Conservation (phyloP, 2,329 filamentous ascomycete species). For the Diaporthe sp. region DNA sequence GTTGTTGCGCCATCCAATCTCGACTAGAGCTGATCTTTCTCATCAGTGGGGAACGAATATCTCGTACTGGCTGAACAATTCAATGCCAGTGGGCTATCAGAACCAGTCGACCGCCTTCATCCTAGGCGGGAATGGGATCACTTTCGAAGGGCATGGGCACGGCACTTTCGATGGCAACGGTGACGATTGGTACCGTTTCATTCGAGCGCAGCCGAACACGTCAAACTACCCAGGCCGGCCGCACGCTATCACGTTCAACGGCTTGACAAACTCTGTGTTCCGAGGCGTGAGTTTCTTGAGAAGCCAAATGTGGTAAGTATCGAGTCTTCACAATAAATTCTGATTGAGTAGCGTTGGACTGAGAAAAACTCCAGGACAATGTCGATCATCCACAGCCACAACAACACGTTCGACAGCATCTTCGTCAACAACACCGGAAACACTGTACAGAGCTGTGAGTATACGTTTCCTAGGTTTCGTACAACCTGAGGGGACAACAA, state of each 20-base stretch:
- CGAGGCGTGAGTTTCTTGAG: slow-evolving; percentile 60
- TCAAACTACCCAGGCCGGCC: slow-evolving; percentile 62
- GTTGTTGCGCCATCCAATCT: not conserved
- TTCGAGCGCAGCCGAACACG: slow-evolving; percentile 47
- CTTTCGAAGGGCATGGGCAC: slow-evolving; percentile 58
- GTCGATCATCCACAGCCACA: slow-evolving; percentile 59
- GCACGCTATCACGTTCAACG: slow-evolving; percentile 62
- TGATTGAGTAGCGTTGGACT: not conserved
- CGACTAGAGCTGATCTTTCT: not conserved
- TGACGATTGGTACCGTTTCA: slow-evolving; percentile 65
- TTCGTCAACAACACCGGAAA: slow-evolving; percentile 61
- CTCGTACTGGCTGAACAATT: slow-evolving; percentile 60
- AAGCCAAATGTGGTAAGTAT: slow-evolving; percentile 65
- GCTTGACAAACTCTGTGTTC: slow-evolving; percentile 60
- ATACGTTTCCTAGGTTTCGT: fast-evolving
- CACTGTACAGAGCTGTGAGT: slow-evolving; percentile 43
- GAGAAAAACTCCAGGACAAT: slow-evolving; percentile 51
- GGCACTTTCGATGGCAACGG: slow-evolving; percentile 67
- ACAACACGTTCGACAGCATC: slow-evolving; percentile 59
- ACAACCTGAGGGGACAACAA: too few relatives aligned
- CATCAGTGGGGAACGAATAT: slow-evolving; percentile 55
- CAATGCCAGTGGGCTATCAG: slow-evolving; percentile 60
- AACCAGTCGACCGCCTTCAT: slow-evolving; percentile 62
- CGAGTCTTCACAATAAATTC: not conserved
- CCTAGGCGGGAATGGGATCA: slow-evolving; percentile 62